A percentile compares a stretch with the other conserved stretches of the same genome.
phyloP scores from a whole-genome alignment of 108 stramenopile genomes.

The Stephanodiscus triporus region DNA sequence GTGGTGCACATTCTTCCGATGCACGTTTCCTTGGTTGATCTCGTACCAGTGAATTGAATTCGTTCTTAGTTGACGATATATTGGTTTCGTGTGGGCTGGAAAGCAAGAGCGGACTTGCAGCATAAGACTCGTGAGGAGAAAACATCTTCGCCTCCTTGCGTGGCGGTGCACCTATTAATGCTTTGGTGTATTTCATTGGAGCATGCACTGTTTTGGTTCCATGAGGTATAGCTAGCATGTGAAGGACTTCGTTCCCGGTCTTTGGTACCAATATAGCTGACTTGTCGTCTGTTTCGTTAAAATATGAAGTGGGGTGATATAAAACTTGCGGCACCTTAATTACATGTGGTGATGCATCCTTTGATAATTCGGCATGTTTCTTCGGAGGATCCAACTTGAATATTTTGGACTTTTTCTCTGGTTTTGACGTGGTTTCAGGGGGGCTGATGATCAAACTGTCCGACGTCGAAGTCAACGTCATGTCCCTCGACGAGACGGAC shows the following conservation, averaged over 20 bases:
- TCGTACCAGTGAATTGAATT: neutral
- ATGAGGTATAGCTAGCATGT: too few species aligned
- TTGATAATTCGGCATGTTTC: neutral
- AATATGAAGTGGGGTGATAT: too few species aligned
- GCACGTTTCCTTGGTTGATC: neutral
- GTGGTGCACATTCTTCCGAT: neutral
- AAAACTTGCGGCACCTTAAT: too few species aligned
- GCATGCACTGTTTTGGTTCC: too few species aligned
- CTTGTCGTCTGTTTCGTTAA: too few species aligned
- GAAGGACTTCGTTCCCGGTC: too few species aligned
- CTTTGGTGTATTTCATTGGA: too few species aligned
- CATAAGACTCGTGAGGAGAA: neutral
- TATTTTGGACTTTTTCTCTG: neutral
- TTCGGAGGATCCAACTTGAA: neutral
- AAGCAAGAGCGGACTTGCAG: neutral
- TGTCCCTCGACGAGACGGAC: too few species aligned
- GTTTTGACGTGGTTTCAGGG: slow-evolving; percentile 5
- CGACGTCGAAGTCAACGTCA: too few species aligned
- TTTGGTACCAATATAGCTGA: too few species aligned
- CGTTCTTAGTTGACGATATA: neutral
- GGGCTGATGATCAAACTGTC: neutral
- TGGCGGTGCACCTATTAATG: neutral
- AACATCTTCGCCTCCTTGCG: neutral
- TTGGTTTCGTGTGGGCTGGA: neutral
- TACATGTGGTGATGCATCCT: neutral